Evolutionary conservation across 192 early-diverging fungal genomes (phyloP), one percentile per base, ranked within the genome.

Genomic region (Entomortierella lignicola): DNA sequence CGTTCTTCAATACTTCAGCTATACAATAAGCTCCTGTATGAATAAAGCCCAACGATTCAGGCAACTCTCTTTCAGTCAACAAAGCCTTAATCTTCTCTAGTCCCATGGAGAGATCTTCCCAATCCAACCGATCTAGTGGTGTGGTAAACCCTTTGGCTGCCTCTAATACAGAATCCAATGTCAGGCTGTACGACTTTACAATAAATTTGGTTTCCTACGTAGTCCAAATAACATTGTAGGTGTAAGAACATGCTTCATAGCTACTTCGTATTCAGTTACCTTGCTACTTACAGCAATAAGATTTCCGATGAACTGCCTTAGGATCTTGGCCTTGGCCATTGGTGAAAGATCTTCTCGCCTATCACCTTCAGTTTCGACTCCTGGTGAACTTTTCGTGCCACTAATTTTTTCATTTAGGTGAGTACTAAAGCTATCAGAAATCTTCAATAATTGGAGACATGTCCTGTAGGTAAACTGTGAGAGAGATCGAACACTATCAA

Each of bases 41-140:
- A 34, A 77, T 41, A 26, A 63, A 41, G 0, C 37, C 66, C 11
- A 77, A 41, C 3, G 73, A 60, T 25, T 61, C 66, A 0, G 4
- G 29, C 4, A 41, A 23, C 26, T 77, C 73, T 8, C 32, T 55
- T 0, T 47, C 61, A 8, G 20, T 51, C 39, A 69, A 23, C 8
- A 69, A 15, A 1, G 1, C 42, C 42, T 63, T 69, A n/a, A 77
- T 60, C 54, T 69, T 69, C 3, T 68, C 66, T 12, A 66, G 10
- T 0, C 73, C 73, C 60, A 77, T 63, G 6, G 47, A 2, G 26
- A 77, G 25, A 27, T 77, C 73, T 4, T 69, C 73, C 73, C 73
- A 77, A 34, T 77, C 73, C 11, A 69, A 55, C 12, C 59, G 67
- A 55, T 77, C 73, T 47, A 77, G 31, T 0, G 73, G 73, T 8